These are phyloP conservation scores for Penicillium coprophilum DNA, from an alignment of 495 filamentous ascomycete species.

Conservation along the genomic window DNA sequence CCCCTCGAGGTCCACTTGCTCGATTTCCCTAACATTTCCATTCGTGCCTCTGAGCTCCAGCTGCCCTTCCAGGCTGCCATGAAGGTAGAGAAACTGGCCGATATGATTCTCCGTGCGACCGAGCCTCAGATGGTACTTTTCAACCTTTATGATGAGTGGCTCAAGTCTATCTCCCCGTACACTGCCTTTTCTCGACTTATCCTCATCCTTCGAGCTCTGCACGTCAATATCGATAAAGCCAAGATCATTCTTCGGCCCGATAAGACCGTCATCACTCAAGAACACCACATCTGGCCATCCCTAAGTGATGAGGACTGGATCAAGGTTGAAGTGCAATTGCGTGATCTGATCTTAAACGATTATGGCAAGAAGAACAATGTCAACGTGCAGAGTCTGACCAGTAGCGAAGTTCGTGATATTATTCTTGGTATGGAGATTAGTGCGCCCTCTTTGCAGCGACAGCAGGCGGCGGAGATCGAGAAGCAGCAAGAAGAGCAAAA, in stretches of 20 bases:
- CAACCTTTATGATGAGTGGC: conserved; percentile 99
- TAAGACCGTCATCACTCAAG: conserved; percentile 97
- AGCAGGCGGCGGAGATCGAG: conserved; percentile 98
- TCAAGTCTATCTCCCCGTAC: conserved; percentile 97
- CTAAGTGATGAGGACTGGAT: conserved; percentile 97
- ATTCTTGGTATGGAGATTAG: conserved; percentile 99
- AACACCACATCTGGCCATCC: conserved; percentile 98
- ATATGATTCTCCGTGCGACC: conserved; percentile 97
- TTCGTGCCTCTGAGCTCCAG: conserved; percentile 96
- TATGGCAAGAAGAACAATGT: conserved; percentile 99
- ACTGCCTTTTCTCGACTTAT: conserved; percentile 97
- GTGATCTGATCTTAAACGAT: conserved; percentile 95
- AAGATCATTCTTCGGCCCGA: conserved; percentile 96
- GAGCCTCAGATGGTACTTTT: conserved; percentile 99
- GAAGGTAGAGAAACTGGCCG: conserved; percentile 99
- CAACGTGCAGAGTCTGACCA: conserved; percentile 94
- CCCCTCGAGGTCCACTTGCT: conserved; percentile 96
- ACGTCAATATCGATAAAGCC: conserved; percentile 98
- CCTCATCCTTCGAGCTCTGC: conserved; percentile 90
- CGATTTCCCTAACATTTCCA: conserved; percentile 99
- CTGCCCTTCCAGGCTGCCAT: conserved; percentile 99
- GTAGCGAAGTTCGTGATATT: conserved; percentile 95
- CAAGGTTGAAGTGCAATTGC: conserved; percentile 93
- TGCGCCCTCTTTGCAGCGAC: conserved; percentile 95
- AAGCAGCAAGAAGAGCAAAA: conserved; percentile 97